Evolutionary conservation across 208 protist genomes (phyloP).

Genomic region (Leishmania lainsoni): DNA sequence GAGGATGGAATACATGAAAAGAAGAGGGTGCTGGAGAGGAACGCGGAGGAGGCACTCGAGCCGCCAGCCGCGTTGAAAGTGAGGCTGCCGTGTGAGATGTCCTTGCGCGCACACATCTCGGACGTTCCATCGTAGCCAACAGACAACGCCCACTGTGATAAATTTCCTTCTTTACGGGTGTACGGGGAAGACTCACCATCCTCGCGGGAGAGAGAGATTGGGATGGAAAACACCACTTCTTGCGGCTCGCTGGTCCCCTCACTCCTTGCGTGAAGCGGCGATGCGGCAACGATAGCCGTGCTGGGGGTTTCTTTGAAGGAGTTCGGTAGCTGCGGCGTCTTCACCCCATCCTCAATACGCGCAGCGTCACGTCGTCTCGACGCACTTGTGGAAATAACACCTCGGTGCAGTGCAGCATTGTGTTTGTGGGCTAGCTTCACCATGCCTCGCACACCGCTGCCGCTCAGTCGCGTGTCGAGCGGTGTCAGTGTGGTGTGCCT

Average conservation of each 20-base stretch:
- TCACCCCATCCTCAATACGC: not conserved
- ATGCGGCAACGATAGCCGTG: not conserved
- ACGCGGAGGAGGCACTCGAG: conserved; percentile 24
- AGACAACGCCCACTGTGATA: not conserved
- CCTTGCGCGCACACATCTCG: conserved; percentile 6
- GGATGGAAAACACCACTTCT: not conserved
- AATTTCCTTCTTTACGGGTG: not conserved
- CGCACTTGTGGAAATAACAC: not conserved
- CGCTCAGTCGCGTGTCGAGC: not conserved
- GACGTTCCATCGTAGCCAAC: not conserved
- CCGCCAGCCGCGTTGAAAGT: not conserved
- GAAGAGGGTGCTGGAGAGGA: conserved; percentile 28
- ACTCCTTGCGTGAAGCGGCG: not conserved
- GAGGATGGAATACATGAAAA: conserved; percentile 7
- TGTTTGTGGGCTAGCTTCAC: not conserved
- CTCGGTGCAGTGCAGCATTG: not conserved
- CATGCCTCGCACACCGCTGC: conserved; percentile 6
- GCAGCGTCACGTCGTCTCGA: not conserved
- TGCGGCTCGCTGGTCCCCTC: not conserved
- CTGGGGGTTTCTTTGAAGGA: too few species aligned
- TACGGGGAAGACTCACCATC: not conserved
- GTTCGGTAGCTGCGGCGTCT: not conserved
- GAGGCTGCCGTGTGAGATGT: not conserved
- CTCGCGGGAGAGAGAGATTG: not conserved
- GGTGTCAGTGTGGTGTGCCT: conserved; percentile 15